Conservation (phyloP, 2,329 filamentous ascomycete species). For the Fusarium musae region DNA sequence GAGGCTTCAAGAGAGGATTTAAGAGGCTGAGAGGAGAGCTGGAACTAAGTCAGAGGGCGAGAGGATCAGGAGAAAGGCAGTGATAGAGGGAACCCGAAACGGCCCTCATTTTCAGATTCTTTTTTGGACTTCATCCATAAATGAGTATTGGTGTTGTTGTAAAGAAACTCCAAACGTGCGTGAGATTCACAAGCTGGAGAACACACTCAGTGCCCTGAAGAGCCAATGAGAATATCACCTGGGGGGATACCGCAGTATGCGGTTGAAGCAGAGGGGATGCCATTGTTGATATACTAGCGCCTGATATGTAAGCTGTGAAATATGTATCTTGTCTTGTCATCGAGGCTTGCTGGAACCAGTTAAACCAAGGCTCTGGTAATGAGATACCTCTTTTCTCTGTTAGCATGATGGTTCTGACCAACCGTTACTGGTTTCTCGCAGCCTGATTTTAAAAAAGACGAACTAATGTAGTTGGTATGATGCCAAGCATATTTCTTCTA, state of each 20-base stretch:
- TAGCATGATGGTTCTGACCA: not conserved
- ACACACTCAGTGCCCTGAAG: not conserved
- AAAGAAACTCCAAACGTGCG: not conserved
- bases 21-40: accelerated
- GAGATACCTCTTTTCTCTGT: not conserved
- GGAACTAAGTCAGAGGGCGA: not conserved
- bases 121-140: not conserved
- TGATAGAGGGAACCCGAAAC: too few species aligned
- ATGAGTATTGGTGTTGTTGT: not conserved
- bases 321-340: not conserved
- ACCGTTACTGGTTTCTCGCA: not conserved
- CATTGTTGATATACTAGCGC: not conserved
- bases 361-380: too few species aligned
- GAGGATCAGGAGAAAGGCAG: not conserved
- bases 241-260: not conserved
- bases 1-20: not conserved
- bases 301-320: not conserved
- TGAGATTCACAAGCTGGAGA: not conserved
- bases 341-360: not conserved
- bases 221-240: not conserved
- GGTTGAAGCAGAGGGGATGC: not conserved
- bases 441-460: not conserved
- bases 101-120: not conserved
- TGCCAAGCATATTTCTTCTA: not conserved
- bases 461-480: not conserved